These are phyloP conservation scores for Bipolaris cookei DNA, from an alignment of 2,329 filamentous ascomycete genomes.

Conservation along the genomic window DNA sequence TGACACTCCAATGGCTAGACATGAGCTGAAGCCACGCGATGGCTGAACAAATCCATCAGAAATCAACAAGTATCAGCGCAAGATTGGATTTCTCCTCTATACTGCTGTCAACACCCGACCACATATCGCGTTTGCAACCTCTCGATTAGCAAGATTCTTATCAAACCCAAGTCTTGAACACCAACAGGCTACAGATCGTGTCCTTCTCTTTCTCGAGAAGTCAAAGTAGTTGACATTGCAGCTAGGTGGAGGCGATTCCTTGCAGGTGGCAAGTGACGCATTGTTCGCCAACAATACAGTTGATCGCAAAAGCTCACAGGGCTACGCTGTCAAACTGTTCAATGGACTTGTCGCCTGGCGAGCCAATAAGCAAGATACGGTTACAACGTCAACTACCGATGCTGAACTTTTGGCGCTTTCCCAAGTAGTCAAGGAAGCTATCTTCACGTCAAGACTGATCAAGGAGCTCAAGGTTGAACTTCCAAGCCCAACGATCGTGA, in stretches of 20 bases:
- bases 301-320: constrained; percentile 2
- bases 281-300: background rate
- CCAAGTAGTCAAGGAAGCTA: constrained; percentile 13
- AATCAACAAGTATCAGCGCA: background rate
- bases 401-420: constrained; percentile 10
- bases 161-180: background rate
- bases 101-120: constrained; percentile 9
- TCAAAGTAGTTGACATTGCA: background rate
- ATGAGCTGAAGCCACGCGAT: background rate
- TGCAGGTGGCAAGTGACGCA: constrained; percentile 13
- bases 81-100: background rate
- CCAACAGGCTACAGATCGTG: constrained; percentile 3
- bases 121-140: constrained; percentile 15
- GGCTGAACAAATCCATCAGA: background rate
- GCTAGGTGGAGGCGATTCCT: background rate
- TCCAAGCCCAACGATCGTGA: constrained; percentile 1
- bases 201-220: constrained; percentile 8
- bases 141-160: constrained; percentile 2
- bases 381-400: constrained; percentile 16
- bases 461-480: constrained; percentile 2
- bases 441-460: constrained; percentile 4
- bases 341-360: constrained; percentile 7
- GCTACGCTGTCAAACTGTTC: constrained; percentile 18
- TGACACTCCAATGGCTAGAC: background rate
- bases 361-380: constrained; percentile 14